phyloP scores from a whole-genome alignment of 2,329 filamentous ascomycete genomes.

The Teratosphaeria gauchensis region DNA sequence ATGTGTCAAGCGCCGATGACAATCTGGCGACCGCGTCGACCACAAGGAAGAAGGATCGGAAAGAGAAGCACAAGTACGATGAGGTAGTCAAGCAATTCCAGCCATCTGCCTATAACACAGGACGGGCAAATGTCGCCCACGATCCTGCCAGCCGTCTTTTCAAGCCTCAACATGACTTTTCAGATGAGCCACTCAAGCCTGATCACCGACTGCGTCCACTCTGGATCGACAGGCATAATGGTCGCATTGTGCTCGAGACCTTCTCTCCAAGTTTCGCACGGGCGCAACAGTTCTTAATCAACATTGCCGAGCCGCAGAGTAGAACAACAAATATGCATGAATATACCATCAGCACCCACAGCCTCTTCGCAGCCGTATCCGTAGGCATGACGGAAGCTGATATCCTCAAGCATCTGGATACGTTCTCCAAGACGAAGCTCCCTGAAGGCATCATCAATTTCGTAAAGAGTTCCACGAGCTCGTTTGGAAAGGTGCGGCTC shows the following conservation, averaged over 20 bases:
- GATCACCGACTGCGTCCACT: constrained; percentile 85
- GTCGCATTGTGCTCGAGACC: constrained; percentile 84
- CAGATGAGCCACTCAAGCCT: constrained; percentile 69
- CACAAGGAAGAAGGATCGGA: not conserved
- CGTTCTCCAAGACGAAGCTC: constrained; percentile 79
- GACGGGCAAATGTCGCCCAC: constrained; percentile 24
- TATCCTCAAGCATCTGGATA: constrained; percentile 80
- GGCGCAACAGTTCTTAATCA: constrained; percentile 90
- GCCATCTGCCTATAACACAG: constrained; percentile 39
- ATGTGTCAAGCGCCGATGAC: constrained; percentile 13
- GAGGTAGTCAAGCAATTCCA: constrained; percentile 45
- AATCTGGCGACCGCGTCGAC: constrained; percentile 6
- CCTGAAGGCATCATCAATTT: constrained; percentile 73
- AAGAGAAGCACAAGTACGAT: constrained; percentile 25
- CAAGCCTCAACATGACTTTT: constrained; percentile 63
- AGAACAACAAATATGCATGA: constrained; percentile 87
- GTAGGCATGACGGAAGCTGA: constrained; percentile 84
- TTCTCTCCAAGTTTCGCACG: constrained; percentile 81
- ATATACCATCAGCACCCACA: constrained; percentile 84
- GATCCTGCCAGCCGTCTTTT: constrained; percentile 49
- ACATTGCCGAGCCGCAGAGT: constrained; percentile 86
- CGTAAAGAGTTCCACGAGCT: constrained; percentile 73
- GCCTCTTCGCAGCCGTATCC: constrained; percentile 88
- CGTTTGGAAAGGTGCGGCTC: constrained; percentile 90
- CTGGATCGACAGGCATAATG: constrained; percentile 84